phyloP scores from a whole-genome alignment of 495 filamentous ascomycete species.

The Lentithecium fluviatile region DNA sequence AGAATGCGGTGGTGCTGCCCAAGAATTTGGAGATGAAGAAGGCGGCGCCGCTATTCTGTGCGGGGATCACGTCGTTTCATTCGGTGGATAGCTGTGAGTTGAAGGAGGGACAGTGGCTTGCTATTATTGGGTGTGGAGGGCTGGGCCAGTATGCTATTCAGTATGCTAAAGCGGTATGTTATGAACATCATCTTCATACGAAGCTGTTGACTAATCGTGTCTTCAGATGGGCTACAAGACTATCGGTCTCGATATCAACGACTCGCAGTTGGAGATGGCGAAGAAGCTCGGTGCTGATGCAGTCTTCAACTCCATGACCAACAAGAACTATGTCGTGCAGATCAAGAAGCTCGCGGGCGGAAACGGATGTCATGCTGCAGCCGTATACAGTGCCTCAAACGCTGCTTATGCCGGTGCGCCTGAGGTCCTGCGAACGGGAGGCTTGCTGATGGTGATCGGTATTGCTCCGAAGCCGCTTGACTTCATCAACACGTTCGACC shows the following conservation, averaged over 20 bases:
- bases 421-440: constrained; percentile 33
- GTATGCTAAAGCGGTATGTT: constrained; percentile 37
- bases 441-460: constrained; percentile 48
- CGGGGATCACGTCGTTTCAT: constrained; percentile 47
- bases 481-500: constrained; percentile 37
- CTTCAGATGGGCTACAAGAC: constrained; percentile 39
- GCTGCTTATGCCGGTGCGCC: constrained; percentile 39
- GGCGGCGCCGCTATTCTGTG: constrained; percentile 44
- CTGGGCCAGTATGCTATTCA: constrained; percentile 38
- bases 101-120: constrained; percentile 42
- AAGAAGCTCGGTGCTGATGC: constrained; percentile 40
- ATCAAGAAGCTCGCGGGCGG: constrained; percentile 39
- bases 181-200: no score
- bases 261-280: constrained; percentile 36
- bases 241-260: constrained; percentile 39
- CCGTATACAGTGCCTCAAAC: constrained; percentile 44
- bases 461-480: constrained; percentile 41
- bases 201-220: no score
- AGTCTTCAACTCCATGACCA: constrained; percentile 43
- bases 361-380: constrained; percentile 41
- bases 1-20: constrained; percentile 43
- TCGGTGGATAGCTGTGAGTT: constrained; percentile 45
- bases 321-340: constrained; percentile 41
- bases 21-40: constrained; percentile 39
- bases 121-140: constrained; percentile 33